Evolutionary conservation across 2,329 filamentous ascomycete species (phyloP).

Genomic region (Aspergillus proliferans): DNA sequence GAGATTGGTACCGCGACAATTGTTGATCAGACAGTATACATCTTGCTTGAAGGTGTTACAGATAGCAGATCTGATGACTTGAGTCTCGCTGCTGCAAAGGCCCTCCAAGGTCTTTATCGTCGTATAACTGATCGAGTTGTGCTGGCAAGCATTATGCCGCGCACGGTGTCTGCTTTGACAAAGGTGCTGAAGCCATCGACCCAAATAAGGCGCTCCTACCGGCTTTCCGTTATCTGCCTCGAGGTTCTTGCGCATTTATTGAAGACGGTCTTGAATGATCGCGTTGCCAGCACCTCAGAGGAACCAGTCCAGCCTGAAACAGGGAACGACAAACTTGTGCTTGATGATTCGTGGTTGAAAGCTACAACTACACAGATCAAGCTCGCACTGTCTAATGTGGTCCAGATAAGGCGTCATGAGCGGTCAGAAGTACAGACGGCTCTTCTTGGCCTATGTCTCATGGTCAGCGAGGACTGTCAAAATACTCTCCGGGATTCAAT

Average conservation of each 20-base stretch:
- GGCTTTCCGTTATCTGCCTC: slow-evolving; percentile 59
- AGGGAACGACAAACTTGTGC: slow-evolving; percentile 32
- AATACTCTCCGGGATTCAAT: slow-evolving; percentile 63
- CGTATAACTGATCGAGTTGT: slow-evolving; percentile 67
- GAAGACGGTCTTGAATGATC: slow-evolving; percentile 43
- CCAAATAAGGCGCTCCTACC: slow-evolving; percentile 54
- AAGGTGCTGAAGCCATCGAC: slow-evolving; percentile 66
- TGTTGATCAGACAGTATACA: slow-evolving; percentile 73
- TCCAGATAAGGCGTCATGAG: slow-evolving; percentile 67
- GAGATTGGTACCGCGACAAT: slow-evolving; percentile 62
- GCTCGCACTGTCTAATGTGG: slow-evolving; percentile 68
- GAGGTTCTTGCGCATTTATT: slow-evolving; percentile 49
- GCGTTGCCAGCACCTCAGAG: slow-evolving; percentile 17
- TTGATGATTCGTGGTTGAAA: slow-evolving; percentile 63
- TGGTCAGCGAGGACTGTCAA: slow-evolving; percentile 72
- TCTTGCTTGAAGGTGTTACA: slow-evolving; percentile 67
- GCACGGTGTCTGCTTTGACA: slow-evolving; percentile 74
- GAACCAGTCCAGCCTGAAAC: slow-evolving; percentile 15
- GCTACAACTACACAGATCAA: slow-evolving; percentile 77
- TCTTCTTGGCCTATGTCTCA: slow-evolving; percentile 65
- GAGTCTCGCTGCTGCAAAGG: slow-evolving; percentile 62
- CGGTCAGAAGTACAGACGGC: slow-evolving; percentile 62
- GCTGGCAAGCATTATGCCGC: slow-evolving; percentile 78
- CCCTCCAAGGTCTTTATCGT: slow-evolving; percentile 56
- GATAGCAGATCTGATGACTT: slow-evolving; percentile 60